phyloP scores from a whole-genome alignment of 176 grass and related monocot genomes.

The Carex littledalei region DNA sequence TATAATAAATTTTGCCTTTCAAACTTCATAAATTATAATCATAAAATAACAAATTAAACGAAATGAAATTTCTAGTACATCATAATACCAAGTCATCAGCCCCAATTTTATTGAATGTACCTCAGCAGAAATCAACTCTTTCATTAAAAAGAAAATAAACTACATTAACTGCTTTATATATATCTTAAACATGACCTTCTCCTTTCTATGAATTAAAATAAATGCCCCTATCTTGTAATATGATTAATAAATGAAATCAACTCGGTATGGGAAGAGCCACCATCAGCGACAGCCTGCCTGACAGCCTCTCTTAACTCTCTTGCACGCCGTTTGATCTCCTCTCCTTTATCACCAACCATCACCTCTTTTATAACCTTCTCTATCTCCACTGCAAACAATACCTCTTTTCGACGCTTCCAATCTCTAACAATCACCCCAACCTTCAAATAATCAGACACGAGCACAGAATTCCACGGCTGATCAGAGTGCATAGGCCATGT shows the following conservation, averaged over 20 bases:
- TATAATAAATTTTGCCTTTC: too few species aligned
- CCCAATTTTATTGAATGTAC: too few species aligned
- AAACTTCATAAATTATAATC: too few species aligned
- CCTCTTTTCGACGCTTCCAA: constrained; percentile 28
- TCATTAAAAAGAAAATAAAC: too few species aligned
- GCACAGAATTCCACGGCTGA: constrained; percentile 40
- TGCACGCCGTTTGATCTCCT: constrained; percentile 19
- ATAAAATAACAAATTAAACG: too few species aligned
- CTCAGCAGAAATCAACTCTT: too few species aligned
- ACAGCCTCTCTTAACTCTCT: constrained; percentile 25
- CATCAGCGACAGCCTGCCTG: constrained; percentile 22
- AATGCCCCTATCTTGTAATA: constrained; percentile 28
- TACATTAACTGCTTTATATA: too few species aligned
- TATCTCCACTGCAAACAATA: constrained; percentile 19
- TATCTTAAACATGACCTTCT: too few species aligned
- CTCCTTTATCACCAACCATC: constrained; percentile 34
- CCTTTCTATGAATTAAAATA: too few species aligned
- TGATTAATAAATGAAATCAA: constrained; percentile 47
- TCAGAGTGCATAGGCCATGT: constrained; percentile 77
- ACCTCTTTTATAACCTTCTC: constrained; percentile 22
- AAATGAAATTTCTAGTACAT: too few species aligned
- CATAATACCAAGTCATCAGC: too few species aligned
- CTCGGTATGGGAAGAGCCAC: constrained; percentile 35
- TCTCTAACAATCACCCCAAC: constrained; percentile 31
- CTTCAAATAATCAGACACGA: constrained; percentile 15